Conservation (phyloP, 306 rosid genomes). For the Purshia tridentata region DNA sequence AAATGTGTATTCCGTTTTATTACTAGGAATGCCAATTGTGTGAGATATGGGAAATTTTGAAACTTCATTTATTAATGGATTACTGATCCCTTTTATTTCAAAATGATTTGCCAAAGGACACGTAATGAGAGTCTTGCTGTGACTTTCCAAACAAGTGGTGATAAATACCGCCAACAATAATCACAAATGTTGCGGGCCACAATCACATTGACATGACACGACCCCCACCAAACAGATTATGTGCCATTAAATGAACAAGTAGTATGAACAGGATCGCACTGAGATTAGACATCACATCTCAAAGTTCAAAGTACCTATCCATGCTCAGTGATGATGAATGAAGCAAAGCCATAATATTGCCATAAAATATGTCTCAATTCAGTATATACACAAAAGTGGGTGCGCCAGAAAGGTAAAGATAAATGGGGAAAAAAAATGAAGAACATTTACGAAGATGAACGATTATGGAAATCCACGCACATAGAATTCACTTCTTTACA, state of each 20-base stretch:
- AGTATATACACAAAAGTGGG: slow-evolving; percentile 14
- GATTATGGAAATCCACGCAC: background rate
- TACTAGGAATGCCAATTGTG: too few relatives aligned
- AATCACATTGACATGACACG: too few relatives aligned
- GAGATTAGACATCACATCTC: too few relatives aligned
- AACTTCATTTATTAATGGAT: background rate
- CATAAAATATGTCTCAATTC: background rate
- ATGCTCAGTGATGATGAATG: background rate
- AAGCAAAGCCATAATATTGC: background rate
- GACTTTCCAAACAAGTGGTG: too few relatives aligned
- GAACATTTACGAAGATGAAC: slow-evolving; percentile 18
- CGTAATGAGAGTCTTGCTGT: too few relatives aligned
- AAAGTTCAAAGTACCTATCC: background rate
- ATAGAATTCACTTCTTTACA: background rate
- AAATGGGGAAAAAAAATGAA: background rate
- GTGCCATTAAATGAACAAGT: too few relatives aligned
- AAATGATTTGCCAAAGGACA: too few relatives aligned
- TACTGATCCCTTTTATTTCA: background rate
- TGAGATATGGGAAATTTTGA: background rate
- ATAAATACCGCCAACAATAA: too few relatives aligned
- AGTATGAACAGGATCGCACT: too few relatives aligned
- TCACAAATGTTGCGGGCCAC: too few relatives aligned
- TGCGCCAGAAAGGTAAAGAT: background rate
- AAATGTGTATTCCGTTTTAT: too few relatives aligned
- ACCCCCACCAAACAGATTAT: too few relatives aligned